These are phyloP conservation scores for Ogataea pignaliae DNA, from an alignment of 805 yeast genomes.

Conservation along the genomic window DNA sequence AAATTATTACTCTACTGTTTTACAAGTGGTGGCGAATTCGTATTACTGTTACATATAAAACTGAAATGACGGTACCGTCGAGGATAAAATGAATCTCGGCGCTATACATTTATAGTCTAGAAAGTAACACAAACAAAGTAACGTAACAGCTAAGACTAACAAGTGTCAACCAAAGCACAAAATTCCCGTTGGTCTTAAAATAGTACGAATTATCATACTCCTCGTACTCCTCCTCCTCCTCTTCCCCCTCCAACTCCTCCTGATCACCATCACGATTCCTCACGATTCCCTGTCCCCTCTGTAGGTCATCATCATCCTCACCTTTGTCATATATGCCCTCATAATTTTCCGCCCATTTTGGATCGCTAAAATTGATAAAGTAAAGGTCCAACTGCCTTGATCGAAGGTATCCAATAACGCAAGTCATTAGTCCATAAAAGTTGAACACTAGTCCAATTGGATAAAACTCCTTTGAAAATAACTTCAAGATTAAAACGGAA, in stretches of 20 bases:
- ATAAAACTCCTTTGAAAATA: conserved; percentile 59
- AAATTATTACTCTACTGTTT: not conserved
- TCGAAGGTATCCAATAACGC: conserved; percentile 34
- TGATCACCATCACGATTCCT: too few species aligned
- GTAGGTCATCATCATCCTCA: conserved; percentile 8
- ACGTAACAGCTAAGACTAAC: conserved; percentile 50
- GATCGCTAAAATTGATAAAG: conserved; percentile 23
- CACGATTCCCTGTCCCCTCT: not conserved
- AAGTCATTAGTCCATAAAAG: conserved; percentile 47
- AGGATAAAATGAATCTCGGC: too few species aligned
- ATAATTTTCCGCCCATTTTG: conserved; percentile 18
- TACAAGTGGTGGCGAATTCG: not conserved
- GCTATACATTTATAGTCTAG: conserved; percentile 34
- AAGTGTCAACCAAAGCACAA: conserved; percentile 46
- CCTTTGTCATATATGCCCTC: conserved; percentile 8
- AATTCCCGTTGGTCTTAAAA: conserved; percentile 59
- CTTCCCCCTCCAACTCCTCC: too few species aligned
- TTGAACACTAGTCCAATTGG: conserved; percentile 66
- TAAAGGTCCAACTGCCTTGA: conserved; percentile 30
- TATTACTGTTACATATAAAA: not conserved
- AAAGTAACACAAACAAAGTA: conserved; percentile 46
- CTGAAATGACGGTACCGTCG: not conserved
- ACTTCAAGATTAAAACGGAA: conserved; percentile 55
- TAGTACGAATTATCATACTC: conserved; percentile 23
- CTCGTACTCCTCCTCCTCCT: too few species aligned